phyloP scores from a whole-genome alignment of 2,329 filamentous ascomycete genomes.

The Apiospora sp. region DNA sequence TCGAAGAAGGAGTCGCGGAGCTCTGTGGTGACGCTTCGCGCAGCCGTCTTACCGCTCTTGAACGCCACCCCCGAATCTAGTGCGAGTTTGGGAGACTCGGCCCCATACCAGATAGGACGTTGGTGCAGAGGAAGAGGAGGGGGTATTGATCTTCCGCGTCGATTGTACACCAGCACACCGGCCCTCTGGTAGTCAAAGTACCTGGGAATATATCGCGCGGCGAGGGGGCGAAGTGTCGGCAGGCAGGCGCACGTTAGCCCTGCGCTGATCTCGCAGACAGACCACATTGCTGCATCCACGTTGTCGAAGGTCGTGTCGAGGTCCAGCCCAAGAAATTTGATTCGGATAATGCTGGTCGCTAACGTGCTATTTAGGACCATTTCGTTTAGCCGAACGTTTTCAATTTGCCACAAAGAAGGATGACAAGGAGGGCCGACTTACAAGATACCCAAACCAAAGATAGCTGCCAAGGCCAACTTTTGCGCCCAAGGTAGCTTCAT shows the following conservation, averaged over 20 bases:
- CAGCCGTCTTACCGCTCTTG: background rate
- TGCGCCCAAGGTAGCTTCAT: background rate
- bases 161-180: background rate
- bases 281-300: slow-evolving; percentile 18
- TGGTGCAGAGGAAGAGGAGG: slow-evolving; percentile 5
- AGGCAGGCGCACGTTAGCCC: slow-evolving; percentile 18
- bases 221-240: slow-evolving; percentile 10
- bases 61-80: background rate
- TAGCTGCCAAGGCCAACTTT: background rate
- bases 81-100: background rate
- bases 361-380: background rate
- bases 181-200: background rate
- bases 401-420: background rate
- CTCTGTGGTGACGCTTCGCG: background rate
- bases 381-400: background rate
- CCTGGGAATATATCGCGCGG: background rate
- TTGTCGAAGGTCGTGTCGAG: slow-evolving; percentile 5
- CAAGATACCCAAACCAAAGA: slow-evolving; percentile 15
- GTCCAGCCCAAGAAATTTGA: background rate
- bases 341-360: background rate
- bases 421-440: background rate
- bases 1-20: background rate
- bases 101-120: background rate
- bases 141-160: background rate
- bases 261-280: background rate